Base-by-base conservation (phyloP, 768 basidiomycete genomes). In the Lactarius akahatsu region DNA sequence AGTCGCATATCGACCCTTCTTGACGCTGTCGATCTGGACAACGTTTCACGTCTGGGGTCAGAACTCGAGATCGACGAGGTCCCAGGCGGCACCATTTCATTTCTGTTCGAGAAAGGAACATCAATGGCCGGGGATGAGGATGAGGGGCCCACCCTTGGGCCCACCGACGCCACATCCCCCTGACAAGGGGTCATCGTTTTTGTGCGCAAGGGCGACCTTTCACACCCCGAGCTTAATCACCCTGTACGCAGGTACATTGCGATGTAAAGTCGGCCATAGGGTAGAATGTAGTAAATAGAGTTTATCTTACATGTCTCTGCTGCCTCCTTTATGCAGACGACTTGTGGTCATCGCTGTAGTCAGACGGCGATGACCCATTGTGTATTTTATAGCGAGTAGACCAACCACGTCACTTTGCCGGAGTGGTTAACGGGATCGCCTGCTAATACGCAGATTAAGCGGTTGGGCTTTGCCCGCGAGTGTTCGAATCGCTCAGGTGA, bases 111-210 rank as follows among this genome's bases (percentile, higher is more conserved):
- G 45, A 86, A 84, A 77, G 94, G 95, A 74, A 95, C 94, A 73
- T 89, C 92, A 6, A 85, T 87, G 72, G 80, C 94, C 2, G 93
- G 92, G 23, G 92, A 96, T 74, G 94, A 95, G 65, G 94, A 94
- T 70, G 64, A 89, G 82, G 36, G 28, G 23, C 23, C n/a, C n/a
- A n/a, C n/a, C n/a, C n/a, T n/a, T n/a, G n/a, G n/a, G n/a, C n/a
- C 26, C 23, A 50, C 23, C 50, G 50, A 26, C 13, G 26, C 13
- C 13, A 52, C 26, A 52, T 52, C 50, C 13, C 50, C 50, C 26
- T 52, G 50, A 52, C 11, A 13, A 34, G 23, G 16, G 23, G 2
- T 6, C 13, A 23, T 7, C 23, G 13, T 52, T 52, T 52, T 15
- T 26, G 7, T 23, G 11, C 6, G 23, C 11, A 47, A 47, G 45